Percentiles rank a stretch among this genome's conserved stretches.
Conservation (phyloP, 1,284 basidiomycete species). For the Boletus smithii region DNA sequence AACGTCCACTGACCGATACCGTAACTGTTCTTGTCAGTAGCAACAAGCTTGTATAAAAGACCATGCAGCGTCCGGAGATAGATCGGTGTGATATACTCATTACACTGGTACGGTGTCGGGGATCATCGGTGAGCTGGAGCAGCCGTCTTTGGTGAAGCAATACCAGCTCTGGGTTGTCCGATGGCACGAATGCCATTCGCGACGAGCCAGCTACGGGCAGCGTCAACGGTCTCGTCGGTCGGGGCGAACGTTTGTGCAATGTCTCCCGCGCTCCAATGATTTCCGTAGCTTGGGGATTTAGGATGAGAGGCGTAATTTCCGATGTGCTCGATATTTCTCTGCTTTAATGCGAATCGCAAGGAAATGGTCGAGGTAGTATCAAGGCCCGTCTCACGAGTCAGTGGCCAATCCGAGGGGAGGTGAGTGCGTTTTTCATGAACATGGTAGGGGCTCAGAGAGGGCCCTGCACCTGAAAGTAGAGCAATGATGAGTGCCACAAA, state of each 20-base stretch:
- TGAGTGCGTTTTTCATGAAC: slow-evolving; percentile 35
- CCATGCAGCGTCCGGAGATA: slow-evolving; percentile 47
- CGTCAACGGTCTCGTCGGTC: slow-evolving; percentile 33
- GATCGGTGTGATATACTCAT: slow-evolving; percentile 41
- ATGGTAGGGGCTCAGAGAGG: slow-evolving; percentile 4
- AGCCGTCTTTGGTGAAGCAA: slow-evolving; percentile 34
- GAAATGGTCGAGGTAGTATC: slow-evolving; percentile 30
- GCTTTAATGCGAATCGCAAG: slow-evolving; percentile 41
- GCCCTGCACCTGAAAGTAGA: slow-evolving; percentile 10
- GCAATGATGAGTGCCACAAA: slow-evolving; percentile 15
- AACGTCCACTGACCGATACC: slow-evolving; percentile 41
- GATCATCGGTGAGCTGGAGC: no score
- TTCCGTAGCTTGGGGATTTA: slow-evolving; percentile 40
- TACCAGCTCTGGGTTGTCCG: slow-evolving; percentile 31
- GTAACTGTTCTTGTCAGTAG: slow-evolving; percentile 43
- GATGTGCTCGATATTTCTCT: slow-evolving; percentile 39
- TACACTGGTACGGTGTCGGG: slow-evolving; percentile 40
- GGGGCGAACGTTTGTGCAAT: slow-evolving; percentile 41
- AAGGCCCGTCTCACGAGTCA: slow-evolving; percentile 26
- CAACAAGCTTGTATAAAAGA: slow-evolving; percentile 41
- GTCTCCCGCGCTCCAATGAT: slow-evolving; percentile 41
- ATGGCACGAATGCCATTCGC: slow-evolving; percentile 33
- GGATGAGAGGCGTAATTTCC: slow-evolving; percentile 43
- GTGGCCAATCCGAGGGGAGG: slow-evolving; percentile 35
- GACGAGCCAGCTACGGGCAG: slow-evolving; percentile 40